Evolutionary conservation across 495 filamentous ascomycete species (phyloP).

Genomic region (Penicillium lividum): DNA sequence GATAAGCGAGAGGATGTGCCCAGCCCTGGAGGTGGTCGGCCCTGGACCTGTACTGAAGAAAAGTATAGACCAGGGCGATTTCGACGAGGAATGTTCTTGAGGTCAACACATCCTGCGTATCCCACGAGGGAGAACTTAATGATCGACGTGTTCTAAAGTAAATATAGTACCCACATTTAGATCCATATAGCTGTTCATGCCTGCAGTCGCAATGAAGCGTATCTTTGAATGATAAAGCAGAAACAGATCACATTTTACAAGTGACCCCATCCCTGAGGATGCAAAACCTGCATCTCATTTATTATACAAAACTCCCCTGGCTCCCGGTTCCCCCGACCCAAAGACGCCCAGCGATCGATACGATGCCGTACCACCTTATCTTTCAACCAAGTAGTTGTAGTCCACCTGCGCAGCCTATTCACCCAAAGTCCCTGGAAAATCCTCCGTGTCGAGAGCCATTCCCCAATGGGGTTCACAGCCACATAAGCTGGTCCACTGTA

Average conservation of each 20-base stretch:
- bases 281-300: constrained; percentile 83
- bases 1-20: background rate
- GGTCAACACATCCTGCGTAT: background rate
- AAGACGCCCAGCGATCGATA: constrained; percentile 42
- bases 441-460: constrained; percentile 40
- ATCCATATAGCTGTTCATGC: no score
- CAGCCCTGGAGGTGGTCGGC: no score
- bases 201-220: no score
- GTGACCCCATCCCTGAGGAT: constrained; percentile 75
- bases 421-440: constrained; percentile 54
- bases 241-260: constrained; percentile 39
- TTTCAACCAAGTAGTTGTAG: constrained; percentile 38
- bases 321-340: constrained; percentile 45
- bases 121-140: background rate
- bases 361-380: constrained; percentile 37
- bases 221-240: no score
- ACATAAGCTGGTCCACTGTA: constrained; percentile 63
- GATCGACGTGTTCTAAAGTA: background rate
- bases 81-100: background rate
- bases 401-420: constrained; percentile 59
- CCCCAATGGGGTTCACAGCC: constrained; percentile 42
- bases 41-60: no score
- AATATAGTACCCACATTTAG: background rate
- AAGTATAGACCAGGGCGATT: background rate
- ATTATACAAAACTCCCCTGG: constrained; percentile 67